phyloP scores from a whole-genome alignment of 441 rosid species.

The Erodium texanum region DNA sequence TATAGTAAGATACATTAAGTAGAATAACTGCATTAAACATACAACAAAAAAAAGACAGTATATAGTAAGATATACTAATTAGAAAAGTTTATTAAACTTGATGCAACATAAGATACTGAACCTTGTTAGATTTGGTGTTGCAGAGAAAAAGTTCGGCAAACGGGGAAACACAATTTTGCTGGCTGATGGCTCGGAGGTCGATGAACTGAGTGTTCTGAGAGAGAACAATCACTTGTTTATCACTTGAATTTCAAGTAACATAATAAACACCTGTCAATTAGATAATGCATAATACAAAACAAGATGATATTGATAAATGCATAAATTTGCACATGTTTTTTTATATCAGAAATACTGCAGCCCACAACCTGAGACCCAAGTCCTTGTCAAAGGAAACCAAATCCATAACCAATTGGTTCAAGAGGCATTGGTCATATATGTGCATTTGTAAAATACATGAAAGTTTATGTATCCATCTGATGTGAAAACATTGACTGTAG shows the following conservation, averaged over 20 bases:
- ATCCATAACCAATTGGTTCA: too few species aligned
- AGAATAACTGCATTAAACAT: too few species aligned
- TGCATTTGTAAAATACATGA: too few species aligned
- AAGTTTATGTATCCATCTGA: too few species aligned
- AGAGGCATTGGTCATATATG: too few species aligned
- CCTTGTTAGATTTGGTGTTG: background rate
- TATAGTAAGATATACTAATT: too few species aligned
- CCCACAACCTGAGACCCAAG: background rate
- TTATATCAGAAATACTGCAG: background rate
- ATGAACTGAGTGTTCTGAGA: background rate
- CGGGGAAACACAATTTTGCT: background rate
- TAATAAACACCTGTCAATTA: background rate
- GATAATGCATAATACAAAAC: background rate
- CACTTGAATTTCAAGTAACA: background rate
- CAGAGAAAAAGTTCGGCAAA: background rate
- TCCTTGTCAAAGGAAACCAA: too few species aligned
- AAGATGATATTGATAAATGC: background rate
- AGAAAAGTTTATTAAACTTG: background rate
- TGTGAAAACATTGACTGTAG: background rate
- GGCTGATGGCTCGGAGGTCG: background rate
- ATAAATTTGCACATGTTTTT: background rate
- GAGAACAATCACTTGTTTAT: background rate
- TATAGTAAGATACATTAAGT: too few species aligned
- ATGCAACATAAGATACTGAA: background rate
- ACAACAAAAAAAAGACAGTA: too few species aligned